Evolutionary conservation across 2,329 filamentous ascomycete species (phyloP), one percentile per base, ranked within the genome.

Genomic region (Ophiocordyceps sinensis): DNA sequence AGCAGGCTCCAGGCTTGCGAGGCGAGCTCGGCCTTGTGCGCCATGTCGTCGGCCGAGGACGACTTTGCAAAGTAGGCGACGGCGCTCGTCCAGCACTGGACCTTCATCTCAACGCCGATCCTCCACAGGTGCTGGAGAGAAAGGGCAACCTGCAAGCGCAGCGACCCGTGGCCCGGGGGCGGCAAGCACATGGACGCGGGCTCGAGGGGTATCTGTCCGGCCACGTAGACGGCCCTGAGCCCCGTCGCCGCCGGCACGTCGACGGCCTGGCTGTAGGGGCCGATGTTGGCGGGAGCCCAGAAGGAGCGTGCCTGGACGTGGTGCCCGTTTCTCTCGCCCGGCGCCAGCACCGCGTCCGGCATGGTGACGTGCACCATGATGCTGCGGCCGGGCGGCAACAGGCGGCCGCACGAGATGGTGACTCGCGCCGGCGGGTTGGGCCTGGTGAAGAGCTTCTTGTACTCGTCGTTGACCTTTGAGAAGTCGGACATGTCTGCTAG

Each of bases 241-340:
- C 53, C 51, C 5, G 44, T 46, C n/a, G 41, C 38, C 14, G 44
- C 41, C 5, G 56, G 61, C 11, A 76, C 62, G 2, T 73, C 68
- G 39, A 91, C 77, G 4, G 87, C 86, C 63, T 98, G 91, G 42
- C 88, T 95, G 60, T 96, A 96, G 0, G 91, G 91, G 0, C 91
- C 91, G 41, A 98, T 96, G 54, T 96, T 96, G 17, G 91, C 89
- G 0, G 91, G 91, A 0, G 91, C 91, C 91, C 91, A 98, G 67
- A 96, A 96, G 11, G 86, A 94, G 32, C 85, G 71, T 4, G 84
- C 88, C 61, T 96, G 91, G 6, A 98, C 88, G 58, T 98, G 91
- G 1, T 96, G 71, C 0, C 75, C 76, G 40, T 70, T 67, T 61
- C 83, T 60, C 28, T 56, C 51, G n/a, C 41, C 41, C 5, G 40